These are phyloP conservation scores for Crepidotus sp. DNA, from an alignment of 1,284 basidiomycete species.

Conservation along the genomic window DNA sequence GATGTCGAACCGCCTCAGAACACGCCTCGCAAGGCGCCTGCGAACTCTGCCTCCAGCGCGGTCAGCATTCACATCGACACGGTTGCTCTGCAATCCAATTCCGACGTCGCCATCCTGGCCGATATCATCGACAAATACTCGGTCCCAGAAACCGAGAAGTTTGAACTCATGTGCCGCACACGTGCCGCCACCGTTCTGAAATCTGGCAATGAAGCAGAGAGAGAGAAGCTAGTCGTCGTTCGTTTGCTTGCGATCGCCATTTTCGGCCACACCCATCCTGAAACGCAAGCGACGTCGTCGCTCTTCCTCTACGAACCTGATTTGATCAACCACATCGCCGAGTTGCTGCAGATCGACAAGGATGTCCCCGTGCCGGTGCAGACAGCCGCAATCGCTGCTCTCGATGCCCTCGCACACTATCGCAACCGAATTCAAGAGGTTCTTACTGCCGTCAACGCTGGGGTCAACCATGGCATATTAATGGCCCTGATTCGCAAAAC, in stretches of 20 bases:
- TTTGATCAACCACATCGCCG: conserved; percentile 79
- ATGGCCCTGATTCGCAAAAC: conserved; percentile 83
- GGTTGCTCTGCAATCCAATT: conserved; percentile 47
- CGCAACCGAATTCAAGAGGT: conserved; percentile 81
- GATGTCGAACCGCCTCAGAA: conserved; percentile 32
- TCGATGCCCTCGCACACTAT: conserved; percentile 87
- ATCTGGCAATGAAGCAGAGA: conserved; percentile 47
- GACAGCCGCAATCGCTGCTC: conserved; percentile 76
- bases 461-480: conserved; percentile 91
- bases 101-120: conserved; percentile 67
- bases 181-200: conserved; percentile 67
- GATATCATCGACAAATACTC: conserved; percentile 65
- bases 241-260: conserved; percentile 86
- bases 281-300: conserved; percentile 70
- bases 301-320: conserved; percentile 95
- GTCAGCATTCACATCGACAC: conserved; percentile 58
- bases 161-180: conserved; percentile 84
- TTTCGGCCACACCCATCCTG: conserved; percentile 77
- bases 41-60: conserved; percentile 37
- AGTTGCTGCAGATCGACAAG: conserved; percentile 75
- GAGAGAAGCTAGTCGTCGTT: conserved; percentile 76
- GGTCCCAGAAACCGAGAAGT: conserved; percentile 80
- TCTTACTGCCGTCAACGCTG: conserved; percentile 85
- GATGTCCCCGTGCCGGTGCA: conserved; percentile 64
- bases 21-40: conserved; percentile 31